phyloP scores from a whole-genome alignment of 2,329 filamentous ascomycete species.

The Cryoendolithus antarcticus region DNA sequence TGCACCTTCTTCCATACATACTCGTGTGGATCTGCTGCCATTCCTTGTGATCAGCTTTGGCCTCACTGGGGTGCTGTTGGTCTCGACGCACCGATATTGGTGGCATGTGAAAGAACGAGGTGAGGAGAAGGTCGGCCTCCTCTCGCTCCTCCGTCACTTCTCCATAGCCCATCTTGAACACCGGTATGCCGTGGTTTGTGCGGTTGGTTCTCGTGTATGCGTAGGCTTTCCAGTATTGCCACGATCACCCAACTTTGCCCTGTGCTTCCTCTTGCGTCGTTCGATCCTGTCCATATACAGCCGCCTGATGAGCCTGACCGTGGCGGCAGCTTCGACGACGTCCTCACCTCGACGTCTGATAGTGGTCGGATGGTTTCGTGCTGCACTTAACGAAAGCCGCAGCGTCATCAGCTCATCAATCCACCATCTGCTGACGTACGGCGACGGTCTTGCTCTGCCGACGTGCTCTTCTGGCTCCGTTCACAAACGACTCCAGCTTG shows the following conservation, averaged over 20 bases:
- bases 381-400: not conserved
- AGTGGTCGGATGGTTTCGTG: not conserved
- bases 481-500: not conserved
- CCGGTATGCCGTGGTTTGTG: not conserved
- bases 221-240: not conserved
- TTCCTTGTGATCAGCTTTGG: not conserved
- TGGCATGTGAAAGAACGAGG: not conserved
- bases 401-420: not conserved
- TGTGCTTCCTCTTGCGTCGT: not conserved
- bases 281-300: not conserved
- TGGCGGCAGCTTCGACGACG: not conserved
- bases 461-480: not conserved
- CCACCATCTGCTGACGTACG: not conserved
- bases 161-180: not conserved
- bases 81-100: not conserved
- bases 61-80: not conserved
- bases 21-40: not conserved
- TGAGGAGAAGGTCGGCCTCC: not conserved
- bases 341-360: not conserved
- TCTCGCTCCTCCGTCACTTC: not conserved
- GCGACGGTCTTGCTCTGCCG: not conserved
- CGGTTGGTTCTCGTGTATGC: not conserved
- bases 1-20: not conserved
- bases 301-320: not conserved
- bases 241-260: not conserved